Percentiles rank a stretch among this genome's conserved stretches.
phyloP scores from a whole-genome alignment of 352 stramenopile genomes.

The Pythium phragmiticola region DNA sequence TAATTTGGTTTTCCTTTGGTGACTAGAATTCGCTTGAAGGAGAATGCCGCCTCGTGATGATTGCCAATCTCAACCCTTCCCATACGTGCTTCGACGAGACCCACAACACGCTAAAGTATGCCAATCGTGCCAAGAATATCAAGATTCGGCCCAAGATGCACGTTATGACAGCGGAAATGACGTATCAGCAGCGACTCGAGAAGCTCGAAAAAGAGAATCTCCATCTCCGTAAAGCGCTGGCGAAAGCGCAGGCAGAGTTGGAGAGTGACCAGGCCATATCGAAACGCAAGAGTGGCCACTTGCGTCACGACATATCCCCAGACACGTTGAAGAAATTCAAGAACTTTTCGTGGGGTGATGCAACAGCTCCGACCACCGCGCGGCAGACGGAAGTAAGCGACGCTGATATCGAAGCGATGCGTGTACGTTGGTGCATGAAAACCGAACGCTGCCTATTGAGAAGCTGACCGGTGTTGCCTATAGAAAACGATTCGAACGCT shows the following conservation, averaged over 20 bases:
- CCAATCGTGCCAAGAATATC: slow-evolving; percentile 90
- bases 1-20: background rate
- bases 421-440: slow-evolving; percentile 20
- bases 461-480: slow-evolving; percentile 1
- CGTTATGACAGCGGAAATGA: slow-evolving; percentile 76
- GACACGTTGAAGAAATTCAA: slow-evolving; percentile 43
- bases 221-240: slow-evolving; percentile 36
- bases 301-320: slow-evolving; percentile 33
- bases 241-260: slow-evolving; percentile 31
- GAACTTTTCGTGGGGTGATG: slow-evolving; percentile 33
- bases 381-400: slow-evolving; percentile 11
- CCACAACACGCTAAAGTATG: slow-evolving; percentile 89
- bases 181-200: slow-evolving; percentile 55
- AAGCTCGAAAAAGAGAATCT: slow-evolving; percentile 58
- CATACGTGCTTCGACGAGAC: slow-evolving; percentile 85
- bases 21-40: slow-evolving; percentile 79
- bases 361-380: background rate
- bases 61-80: slow-evolving; percentile 83
- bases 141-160: slow-evolving; percentile 86
- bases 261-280: slow-evolving; percentile 22
- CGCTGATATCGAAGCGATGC: slow-evolving; percentile 26
- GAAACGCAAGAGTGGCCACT: slow-evolving; percentile 45
- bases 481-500: slow-evolving; percentile 35
- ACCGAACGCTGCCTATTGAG: background rate
- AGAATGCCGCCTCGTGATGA: slow-evolving; percentile 90